A percentile compares a stretch with the other conserved stretches of the same genome.
These are phyloP conservation scores for Stylonectria norvegica DNA, from an alignment of 2,329 filamentous ascomycete species.

Conservation along the genomic window DNA sequence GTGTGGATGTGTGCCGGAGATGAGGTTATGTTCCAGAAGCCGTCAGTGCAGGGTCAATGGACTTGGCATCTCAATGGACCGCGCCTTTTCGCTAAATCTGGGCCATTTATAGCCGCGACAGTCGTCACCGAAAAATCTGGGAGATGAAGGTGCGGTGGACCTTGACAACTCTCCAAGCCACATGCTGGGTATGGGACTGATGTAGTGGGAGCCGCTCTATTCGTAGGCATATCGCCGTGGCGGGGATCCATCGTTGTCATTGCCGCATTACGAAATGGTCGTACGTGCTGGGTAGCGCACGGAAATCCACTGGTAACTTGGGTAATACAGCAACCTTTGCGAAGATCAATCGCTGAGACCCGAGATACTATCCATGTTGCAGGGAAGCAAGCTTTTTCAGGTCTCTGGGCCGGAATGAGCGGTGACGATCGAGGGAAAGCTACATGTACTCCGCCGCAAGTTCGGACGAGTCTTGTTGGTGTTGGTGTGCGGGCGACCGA, in stretches of 20 bases:
- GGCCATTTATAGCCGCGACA: conserved; percentile 3
- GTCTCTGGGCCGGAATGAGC: no score
- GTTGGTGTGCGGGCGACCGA: not conserved
- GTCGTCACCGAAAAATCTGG: conserved; percentile 2
- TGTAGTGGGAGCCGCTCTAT: not conserved
- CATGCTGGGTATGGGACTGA: conserved; percentile 9
- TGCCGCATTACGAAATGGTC: no score
- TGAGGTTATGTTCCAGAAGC: conserved; percentile 26
- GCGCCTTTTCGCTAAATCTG: conserved; percentile 3
- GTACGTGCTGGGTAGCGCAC: not conserved
- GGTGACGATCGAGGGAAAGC: no score
- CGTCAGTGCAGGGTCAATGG: conserved; percentile 11
- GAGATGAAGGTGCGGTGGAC: conserved; percentile 10
- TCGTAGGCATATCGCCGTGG: no score
- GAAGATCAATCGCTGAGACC: conserved; percentile 11
- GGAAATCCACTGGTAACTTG: no score
- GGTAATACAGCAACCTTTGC: no score
- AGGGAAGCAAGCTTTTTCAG: no score
- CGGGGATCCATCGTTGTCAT: no score
- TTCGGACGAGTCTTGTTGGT: no score
- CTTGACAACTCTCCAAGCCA: conserved; percentile 9
- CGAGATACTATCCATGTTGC: no score
- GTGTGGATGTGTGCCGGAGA: conserved; percentile 14
- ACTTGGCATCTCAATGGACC: not conserved
- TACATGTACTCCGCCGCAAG: no score